These are phyloP conservation scores for Exophiala sp. DNA, from an alignment of 2,329 filamentous ascomycete species.

Conservation along the genomic window DNA sequence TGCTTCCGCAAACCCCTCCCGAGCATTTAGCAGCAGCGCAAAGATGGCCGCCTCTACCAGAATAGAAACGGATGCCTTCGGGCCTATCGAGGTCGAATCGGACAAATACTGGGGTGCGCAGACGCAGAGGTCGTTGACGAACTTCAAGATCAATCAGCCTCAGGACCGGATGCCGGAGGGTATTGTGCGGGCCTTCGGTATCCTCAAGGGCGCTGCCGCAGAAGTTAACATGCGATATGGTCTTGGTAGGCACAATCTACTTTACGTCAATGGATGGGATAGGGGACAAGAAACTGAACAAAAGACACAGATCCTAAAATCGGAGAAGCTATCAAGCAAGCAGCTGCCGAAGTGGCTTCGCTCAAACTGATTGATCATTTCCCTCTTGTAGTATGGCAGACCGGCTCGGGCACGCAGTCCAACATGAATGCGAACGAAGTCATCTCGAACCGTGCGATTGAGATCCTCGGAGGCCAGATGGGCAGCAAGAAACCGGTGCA, in stretches of 20 bases:
- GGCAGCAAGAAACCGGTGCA: conserved; percentile 98
- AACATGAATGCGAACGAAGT: conserved; percentile 99
- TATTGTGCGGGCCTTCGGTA: conserved; percentile 88
- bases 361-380: conserved; percentile 96
- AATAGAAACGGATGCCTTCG: conserved; percentile 95
- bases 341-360: conserved; percentile 84
- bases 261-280: too few species aligned
- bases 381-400: conserved; percentile 98
- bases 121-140: conserved; percentile 66
- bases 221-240: conserved; percentile 93
- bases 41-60: conserved; percentile 47
- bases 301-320: conserved; percentile 67
- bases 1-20: conserved; percentile 8
- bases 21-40: conserved; percentile 22
- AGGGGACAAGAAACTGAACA: conserved; percentile 9
- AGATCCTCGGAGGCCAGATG: conserved; percentile 90
- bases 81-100: conserved; percentile 69
- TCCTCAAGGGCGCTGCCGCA: conserved; percentile 93
- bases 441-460: conserved; percentile 97
- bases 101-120: conserved; percentile 88
- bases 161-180: conserved; percentile 96
- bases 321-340: conserved; percentile 88
- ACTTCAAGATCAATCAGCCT: conserved; percentile 99
- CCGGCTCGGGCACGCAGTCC: conserved; percentile 94
- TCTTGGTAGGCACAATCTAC: conserved; percentile 51